A percentile compares a stretch with the other conserved stretches of the same genome.
These are phyloP conservation scores for Epichloe typhina DNA, from an alignment of 2,329 filamentous ascomycete genomes.

Conservation along the genomic window DNA sequence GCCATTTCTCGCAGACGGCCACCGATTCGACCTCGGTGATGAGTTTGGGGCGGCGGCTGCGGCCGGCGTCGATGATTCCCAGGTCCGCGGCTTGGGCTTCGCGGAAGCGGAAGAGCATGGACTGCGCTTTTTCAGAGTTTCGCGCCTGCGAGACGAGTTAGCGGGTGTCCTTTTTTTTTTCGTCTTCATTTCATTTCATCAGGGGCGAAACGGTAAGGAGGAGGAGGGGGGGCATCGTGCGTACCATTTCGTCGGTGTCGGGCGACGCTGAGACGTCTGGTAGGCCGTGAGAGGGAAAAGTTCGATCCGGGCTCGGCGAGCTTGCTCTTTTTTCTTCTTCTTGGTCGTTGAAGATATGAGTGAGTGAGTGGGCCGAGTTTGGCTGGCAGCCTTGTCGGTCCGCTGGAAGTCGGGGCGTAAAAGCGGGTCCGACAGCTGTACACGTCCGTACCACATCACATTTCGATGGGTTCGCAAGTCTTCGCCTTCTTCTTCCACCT, in stretches of 20 bases:
- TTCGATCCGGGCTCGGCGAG: neutral
- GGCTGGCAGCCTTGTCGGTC: neutral
- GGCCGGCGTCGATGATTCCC: constrained; percentile 86
- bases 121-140: constrained; percentile 97
- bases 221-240: neutral
- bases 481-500: no score
- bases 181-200: neutral
- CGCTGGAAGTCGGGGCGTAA: neutral
- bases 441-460: neutral
- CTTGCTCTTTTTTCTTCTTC: neutral
- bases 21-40: constrained; percentile 81
- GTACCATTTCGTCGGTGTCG: constrained; percentile 1
- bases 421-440: neutral
- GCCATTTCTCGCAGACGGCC: constrained; percentile 90
- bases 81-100: constrained; percentile 92
- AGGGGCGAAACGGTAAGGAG: neutral
- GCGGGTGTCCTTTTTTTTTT: neutral
- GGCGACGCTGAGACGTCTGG: neutral
- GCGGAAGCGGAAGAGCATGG: constrained; percentile 99
- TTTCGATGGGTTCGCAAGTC: no score
- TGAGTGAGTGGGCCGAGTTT: neutral
- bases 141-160: constrained; percentile 49
- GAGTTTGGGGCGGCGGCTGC: constrained; percentile 76
- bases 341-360: neutral
- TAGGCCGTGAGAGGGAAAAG: neutral